Percentiles rank a stretch among this genome's conserved stretches.
Conservation (phyloP, 1,284 basidiomycete genomes). For the Grifola frondosa region DNA sequence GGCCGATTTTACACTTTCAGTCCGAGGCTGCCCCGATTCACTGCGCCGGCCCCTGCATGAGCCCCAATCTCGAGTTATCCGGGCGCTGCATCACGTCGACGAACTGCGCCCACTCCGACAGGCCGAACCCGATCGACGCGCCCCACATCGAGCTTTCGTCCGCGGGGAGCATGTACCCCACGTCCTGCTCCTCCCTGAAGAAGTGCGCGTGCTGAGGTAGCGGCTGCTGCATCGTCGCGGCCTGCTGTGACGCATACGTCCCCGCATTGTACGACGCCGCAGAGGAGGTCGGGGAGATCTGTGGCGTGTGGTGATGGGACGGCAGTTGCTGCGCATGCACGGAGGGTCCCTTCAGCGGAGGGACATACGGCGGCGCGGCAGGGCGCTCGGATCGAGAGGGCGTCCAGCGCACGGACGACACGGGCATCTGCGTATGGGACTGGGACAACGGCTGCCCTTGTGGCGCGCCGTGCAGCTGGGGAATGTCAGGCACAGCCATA, state of each 20-base stretch:
- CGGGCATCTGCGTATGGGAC: constrained; percentile 26
- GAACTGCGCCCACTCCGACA: constrained; percentile 45
- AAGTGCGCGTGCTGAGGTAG: constrained; percentile 13
- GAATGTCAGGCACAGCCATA: neutral
- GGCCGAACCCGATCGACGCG: constrained; percentile 39
- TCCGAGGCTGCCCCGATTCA: no score
- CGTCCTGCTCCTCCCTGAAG: constrained; percentile 15
- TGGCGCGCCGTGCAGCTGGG: constrained; percentile 6
- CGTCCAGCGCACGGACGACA: constrained; percentile 28
- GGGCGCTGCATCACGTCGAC: constrained; percentile 46
- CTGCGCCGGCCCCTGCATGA: constrained; percentile 15
- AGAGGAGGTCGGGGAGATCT: constrained; percentile 11
- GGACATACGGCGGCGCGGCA: constrained; percentile 1
- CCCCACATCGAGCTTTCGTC: constrained; percentile 42
- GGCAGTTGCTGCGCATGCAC: constrained; percentile 9
- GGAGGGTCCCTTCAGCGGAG: constrained; percentile 5
- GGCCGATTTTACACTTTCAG: no score
- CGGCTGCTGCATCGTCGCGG: constrained; percentile 17
- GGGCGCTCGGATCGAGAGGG: constrained; percentile 13
- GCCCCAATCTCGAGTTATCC: constrained; percentile 15
- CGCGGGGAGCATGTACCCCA: constrained; percentile 29
- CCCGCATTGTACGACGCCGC: constrained; percentile 14
- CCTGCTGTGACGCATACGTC: constrained; percentile 13
- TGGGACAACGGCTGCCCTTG: constrained; percentile 14
- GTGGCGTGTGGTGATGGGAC: constrained; percentile 1